Evolutionary conservation across 1,139 yeast species (phyloP), one percentile per base, ranked within the genome.

Genomic region (Eremothecium cymbalariae): DNA sequence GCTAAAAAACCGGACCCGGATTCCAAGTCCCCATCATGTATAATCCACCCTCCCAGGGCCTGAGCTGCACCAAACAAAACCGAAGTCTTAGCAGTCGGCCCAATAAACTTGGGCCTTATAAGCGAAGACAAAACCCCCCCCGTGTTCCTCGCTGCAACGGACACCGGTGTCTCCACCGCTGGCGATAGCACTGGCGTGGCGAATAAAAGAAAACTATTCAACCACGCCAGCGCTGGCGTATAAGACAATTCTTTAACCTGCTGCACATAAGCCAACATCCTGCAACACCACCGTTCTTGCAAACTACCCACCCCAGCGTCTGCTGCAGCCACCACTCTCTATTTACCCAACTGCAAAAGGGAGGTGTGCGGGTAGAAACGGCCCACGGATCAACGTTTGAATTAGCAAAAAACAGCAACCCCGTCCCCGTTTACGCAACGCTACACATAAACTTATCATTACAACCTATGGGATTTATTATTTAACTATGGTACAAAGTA

Each of bases 1-100:
- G 82, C 71, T 5, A 76, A 68, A 59, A 90, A 84, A 0, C 96
- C 97, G 1, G 94, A 73, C 6, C 95, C 97, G 59, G 84, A 80
- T 34, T 73, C 70, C 24, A 76, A 63, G 51, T 86, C 96, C 12
- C 86, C 83, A 53, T 88, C 97, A 46, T 66, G 66, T 37, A 81
- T 72, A 66, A 88, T 79, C 66, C 74, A 82, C 11, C 88, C 84
- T 17, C 96, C 96, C 12, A 83, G 60, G 1, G 80, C 82, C 45
- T 75, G 67, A 20, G 88, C 79, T 1, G 74, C 63, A 4, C 94
- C 88, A 55, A 84, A 85, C 3, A 77, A 59, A 7, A 67, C 46
- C 13, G 72, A 68, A 24, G 70, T 62, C 19, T 63, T 42, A 13
- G 62, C 59, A 1, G 70, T 57, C 2, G 82, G 80, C 14, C 70